Conservation (phyloP, 257 asterid genomes). For the Euphrasia confusa region DNA sequence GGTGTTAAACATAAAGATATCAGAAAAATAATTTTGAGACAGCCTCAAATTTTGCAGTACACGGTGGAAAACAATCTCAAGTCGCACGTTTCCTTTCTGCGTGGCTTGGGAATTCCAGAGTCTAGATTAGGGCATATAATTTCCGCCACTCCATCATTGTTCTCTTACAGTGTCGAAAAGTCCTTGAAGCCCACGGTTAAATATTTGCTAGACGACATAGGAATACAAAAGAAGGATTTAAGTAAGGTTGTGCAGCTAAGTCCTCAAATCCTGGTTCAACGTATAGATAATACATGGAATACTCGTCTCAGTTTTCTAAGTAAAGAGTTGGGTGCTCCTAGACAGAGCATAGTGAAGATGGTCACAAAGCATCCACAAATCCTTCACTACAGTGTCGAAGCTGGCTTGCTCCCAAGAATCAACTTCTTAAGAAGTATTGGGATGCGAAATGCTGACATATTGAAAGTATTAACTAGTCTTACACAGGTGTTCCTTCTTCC, state of each 20-base stretch:
- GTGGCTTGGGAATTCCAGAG: conserved; percentile 73
- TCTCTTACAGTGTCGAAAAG: conserved; percentile 86
- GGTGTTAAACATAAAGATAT: conserved; percentile 82
- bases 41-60: conserved; percentile 84
- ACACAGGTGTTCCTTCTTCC: conserved; percentile 60
- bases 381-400: conserved; percentile 91
- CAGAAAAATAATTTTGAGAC: conserved; percentile 76
- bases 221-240: conserved; percentile 63
- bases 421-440: conserved; percentile 81
- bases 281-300: conserved; percentile 79
- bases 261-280: conserved; percentile 95
- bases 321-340: conserved; percentile 81
- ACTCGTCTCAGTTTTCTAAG: conserved; percentile 66
- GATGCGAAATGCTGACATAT: conserved; percentile 61
- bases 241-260: conserved; percentile 92
- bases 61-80: conserved; percentile 82
- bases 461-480: conserved; percentile 81
- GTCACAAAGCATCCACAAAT: conserved; percentile 91
- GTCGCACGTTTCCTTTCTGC: conserved; percentile 74
- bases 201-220: conserved; percentile 83
- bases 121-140: conserved; percentile 83
- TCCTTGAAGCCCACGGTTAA: conserved; percentile 83
- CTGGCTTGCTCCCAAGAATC: conserved; percentile 77
- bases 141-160: conserved; percentile 80
- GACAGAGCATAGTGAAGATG: conserved; percentile 85